Evolutionary conservation across 176 grass and related monocot species (phyloP).

Genomic region (Themeda triandra): DNA sequence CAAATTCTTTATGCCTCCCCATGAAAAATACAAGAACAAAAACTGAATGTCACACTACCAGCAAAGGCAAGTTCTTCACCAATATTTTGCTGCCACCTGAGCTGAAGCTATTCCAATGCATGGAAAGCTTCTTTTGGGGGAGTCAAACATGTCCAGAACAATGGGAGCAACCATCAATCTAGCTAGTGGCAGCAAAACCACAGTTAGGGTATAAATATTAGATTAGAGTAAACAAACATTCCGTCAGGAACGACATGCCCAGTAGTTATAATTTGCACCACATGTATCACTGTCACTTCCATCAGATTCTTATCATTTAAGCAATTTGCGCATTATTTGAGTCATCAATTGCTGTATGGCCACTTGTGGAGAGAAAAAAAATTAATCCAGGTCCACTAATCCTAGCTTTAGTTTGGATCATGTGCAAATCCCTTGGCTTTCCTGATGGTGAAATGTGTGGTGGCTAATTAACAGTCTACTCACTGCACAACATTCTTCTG

Average conservation of each 20-base stretch:
- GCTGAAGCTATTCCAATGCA: not conserved
- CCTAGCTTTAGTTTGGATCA: conserved; percentile 28
- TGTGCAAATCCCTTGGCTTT: not conserved
- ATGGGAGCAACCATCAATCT: not conserved
- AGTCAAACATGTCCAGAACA: not conserved
- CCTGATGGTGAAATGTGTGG: conserved; percentile 9
- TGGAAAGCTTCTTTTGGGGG: not conserved
- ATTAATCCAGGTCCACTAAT: conserved; percentile 26
- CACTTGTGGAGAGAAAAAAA: conserved; percentile 12
- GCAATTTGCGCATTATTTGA: conserved; percentile 24
- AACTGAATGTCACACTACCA: not conserved
- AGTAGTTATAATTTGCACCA: conserved; percentile 23
- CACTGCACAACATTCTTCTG: conserved; percentile 32
- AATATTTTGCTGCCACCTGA: not conserved
- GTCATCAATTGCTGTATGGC: not conserved
- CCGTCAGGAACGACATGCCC: not conserved
- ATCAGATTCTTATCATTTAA: conserved; percentile 33
- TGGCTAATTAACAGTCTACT: conserved; percentile 15
- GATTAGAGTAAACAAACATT: not conserved
- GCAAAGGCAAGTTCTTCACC: not conserved
- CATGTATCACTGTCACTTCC: conserved; percentile 28
- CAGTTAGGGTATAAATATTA: not conserved
- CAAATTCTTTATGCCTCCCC: not conserved
- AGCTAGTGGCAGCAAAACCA: not conserved
- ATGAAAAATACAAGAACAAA: not conserved